Evolutionary conservation across 169 alveolate species (phyloP), one percentile per base, ranked within the genome.

Genomic region (Blepharisma undulans): DNA sequence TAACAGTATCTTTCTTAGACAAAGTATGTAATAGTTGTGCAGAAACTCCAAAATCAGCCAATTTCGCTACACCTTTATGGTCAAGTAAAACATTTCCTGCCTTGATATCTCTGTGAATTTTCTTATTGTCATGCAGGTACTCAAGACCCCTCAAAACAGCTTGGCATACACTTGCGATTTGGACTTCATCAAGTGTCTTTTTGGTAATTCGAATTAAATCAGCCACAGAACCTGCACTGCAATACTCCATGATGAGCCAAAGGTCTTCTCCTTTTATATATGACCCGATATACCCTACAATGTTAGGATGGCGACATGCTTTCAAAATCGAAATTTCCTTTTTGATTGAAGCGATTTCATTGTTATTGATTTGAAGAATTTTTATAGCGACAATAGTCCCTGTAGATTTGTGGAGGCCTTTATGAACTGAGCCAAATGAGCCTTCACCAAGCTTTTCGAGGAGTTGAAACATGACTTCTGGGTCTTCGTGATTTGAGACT

Each of bases 11-110:
- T 71, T 92, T 91, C 61, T 93, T 88, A 59, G 95, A 93, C 30
- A 94, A 92, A 77, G 94, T 93, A 84, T 96, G 94, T 81, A 92
- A 92, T 22, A 95, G 72, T 29, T 93, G 85, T 8, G 98, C 98
- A 72, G 96, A 92, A 21, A 96, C 98, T 18, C 99, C 99, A 87
- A 97, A 96, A 92, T 97, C 99, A n/a, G 97, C 97, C 0, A 97
- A 81, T 89, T 96, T 95, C 32, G 94, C 95, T 84, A 90, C 91
- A 21, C 98, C 99, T 72, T 95, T 92, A 85, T 92, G 88, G 60
- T 96, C 97, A 4, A 97, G 88, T 21, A 97, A 92, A 33, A 97
- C 96, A 89, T 97, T 97, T 10, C 98, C 99, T 16, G 98, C 97
- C 93, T 97, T 97, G 27, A 97, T 95, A 85, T 97, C 99, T 89